Conservation (phyloP, 2,329 filamentous ascomycete genomes). For the Sclerotinia sclerotiorum region DNA sequence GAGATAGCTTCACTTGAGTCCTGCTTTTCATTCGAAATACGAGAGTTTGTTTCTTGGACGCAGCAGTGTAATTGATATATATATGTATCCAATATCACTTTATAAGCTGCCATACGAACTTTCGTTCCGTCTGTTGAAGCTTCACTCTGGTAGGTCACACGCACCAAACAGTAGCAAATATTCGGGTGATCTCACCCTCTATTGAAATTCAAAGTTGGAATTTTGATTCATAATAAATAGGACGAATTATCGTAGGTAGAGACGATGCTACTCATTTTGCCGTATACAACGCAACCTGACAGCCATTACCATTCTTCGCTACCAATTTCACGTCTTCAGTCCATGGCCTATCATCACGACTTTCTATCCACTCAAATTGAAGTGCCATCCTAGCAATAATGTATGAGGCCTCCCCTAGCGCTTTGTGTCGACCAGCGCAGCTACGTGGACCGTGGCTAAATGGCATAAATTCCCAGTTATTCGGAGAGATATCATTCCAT, state of each 20-base stretch:
- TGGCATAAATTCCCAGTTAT: constrained; percentile 62
- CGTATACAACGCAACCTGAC: not conserved
- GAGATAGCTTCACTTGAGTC: not conserved
- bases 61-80: not conserved
- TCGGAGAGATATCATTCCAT: constrained; percentile 64
- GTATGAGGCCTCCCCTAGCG: constrained; percentile 27
- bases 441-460: constrained; percentile 69
- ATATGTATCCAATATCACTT: not conserved
- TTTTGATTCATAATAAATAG: not conserved
- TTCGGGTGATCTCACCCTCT: not conserved
- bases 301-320: constrained; percentile 22
- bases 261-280: not conserved
- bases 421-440: constrained; percentile 57
- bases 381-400: constrained; percentile 25
- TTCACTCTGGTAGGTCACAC: not conserved
- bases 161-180: not conserved
- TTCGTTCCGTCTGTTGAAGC: not conserved
- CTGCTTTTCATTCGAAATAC: not conserved
- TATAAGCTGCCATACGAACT: too few species aligned
- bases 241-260: not conserved
- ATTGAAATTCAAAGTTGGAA: accelerated
- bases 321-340: constrained; percentile 20
- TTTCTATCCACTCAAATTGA: constrained; percentile 24
- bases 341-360: constrained; percentile 20
- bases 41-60: not conserved